phyloP scores from a whole-genome alignment of 768 basidiomycete genomes.

The Kondoa subrosea region DNA sequence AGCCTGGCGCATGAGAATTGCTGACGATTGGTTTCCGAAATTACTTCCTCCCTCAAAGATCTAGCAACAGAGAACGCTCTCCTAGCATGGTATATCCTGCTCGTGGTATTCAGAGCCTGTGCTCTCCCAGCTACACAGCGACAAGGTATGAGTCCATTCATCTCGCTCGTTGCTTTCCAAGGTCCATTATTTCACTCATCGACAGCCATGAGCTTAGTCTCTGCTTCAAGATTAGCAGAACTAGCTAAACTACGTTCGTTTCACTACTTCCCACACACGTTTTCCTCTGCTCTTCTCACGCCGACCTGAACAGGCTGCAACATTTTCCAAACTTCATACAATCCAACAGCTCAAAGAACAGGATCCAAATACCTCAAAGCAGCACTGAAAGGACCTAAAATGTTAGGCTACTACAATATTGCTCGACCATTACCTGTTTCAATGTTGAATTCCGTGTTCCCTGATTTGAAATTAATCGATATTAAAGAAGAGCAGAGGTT shows the following conservation, averaged over 20 bases:
- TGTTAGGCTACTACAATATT: constrained; percentile 55
- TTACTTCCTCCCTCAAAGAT: not conserved
- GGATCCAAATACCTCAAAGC: constrained; percentile 81
- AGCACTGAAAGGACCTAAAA: constrained; percentile 65
- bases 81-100: too few species aligned
- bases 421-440: constrained; percentile 4
- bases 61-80: not conserved
- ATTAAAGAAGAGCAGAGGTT: constrained; percentile 14
- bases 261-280: too few species aligned
- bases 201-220: not conserved
- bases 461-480: constrained; percentile 9
- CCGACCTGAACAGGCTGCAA: constrained; percentile 35
- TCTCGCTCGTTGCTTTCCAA: too few species aligned
- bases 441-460: not conserved
- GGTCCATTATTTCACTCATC: too few species aligned
- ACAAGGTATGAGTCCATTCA: too few species aligned
- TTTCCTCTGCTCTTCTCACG: not conserved
- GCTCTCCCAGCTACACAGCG: too few species aligned
- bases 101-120: too few species aligned
- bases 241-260: not conserved
- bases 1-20: not conserved
- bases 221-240: not conserved
- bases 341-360: constrained; percentile 61
- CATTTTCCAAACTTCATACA: constrained; percentile 76
- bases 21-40: not conserved